Evolutionary conservation across 495 filamentous ascomycete genomes (phyloP).

Genomic region (Articulospora tetracladia): DNA sequence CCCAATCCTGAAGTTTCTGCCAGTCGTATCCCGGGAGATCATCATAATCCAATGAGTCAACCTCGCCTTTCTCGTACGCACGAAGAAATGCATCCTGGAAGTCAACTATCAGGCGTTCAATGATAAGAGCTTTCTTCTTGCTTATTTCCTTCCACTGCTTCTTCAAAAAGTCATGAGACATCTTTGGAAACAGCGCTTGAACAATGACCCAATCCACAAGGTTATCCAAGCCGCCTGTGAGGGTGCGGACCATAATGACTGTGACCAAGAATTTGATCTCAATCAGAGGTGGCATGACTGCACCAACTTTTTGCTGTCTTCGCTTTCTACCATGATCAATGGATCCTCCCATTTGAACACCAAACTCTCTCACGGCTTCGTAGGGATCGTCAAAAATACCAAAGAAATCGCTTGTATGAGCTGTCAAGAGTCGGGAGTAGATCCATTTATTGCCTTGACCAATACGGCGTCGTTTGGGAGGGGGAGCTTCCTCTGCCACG

Average conservation of each 20-base stretch:
- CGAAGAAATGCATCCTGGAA: constrained; percentile 73
- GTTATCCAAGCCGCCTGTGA: constrained; percentile 69
- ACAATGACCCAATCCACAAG: constrained; percentile 74
- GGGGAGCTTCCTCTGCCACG: not conserved
- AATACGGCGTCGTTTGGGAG: not conserved
- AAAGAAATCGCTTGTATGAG: constrained; percentile 16
- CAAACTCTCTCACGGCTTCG: constrained; percentile 1
- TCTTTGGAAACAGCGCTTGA: constrained; percentile 58
- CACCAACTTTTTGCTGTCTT: constrained; percentile 21
- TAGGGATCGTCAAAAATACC: constrained; percentile 13
- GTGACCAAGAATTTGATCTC: constrained; percentile 54
- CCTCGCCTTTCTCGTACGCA: constrained; percentile 65
- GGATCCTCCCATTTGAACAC: constrained; percentile 12
- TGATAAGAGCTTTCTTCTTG: constrained; percentile 53
- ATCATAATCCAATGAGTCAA: constrained; percentile 69
- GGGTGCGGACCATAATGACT: constrained; percentile 67
- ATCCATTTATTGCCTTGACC: not conserved
- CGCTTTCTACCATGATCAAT: not conserved
- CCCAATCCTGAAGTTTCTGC: constrained; percentile 71
- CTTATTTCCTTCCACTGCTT: constrained; percentile 57
- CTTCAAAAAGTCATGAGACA: constrained; percentile 50
- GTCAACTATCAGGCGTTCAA: constrained; percentile 67
- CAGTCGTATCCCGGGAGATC: constrained; percentile 74
- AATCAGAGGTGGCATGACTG: constrained; percentile 7
- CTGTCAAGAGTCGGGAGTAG: constrained; percentile 11